Evolutionary conservation across 2,329 filamentous ascomycete genomes (phyloP), one percentile per base, ranked within the genome.

Genomic region (Pseudohalonectria lignicola): DNA sequence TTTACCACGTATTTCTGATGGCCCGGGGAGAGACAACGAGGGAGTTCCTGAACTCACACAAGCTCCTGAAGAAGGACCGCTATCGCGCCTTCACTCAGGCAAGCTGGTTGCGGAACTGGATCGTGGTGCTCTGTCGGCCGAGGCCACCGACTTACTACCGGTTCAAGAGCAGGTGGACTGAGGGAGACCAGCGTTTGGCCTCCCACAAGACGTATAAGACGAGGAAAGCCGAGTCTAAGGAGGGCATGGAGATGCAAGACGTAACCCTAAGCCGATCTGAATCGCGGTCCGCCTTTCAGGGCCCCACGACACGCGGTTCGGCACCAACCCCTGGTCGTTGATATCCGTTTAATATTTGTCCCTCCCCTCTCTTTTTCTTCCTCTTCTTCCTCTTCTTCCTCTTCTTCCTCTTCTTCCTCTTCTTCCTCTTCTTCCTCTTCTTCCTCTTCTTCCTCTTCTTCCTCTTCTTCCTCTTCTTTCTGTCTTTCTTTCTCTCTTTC

Each of bases 1-100:
- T 75, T 17, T 98, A 98, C 56, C 92, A 98, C 60, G 55, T 96
- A 34, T 95, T 94, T 63, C 70, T 98, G 31, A 86, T 93, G 63
- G 82, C 78, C 6, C 74, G 90, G 23, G 92, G 90, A 35, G 90
- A 98, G 65, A 98, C 90, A 1, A 98, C 92, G 1, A 74, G 92
- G 48, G 92, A 98, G 60, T 95, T 94, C 57, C 76, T 98, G 46
- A 94, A 94, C 61, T 88, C 84, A 4, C 86, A 94, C 61, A 96
- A 96, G 59, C 96, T 98, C 56, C 66, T 82, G 45, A 93, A 92
- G 62, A 82, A 82, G 49, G 90, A 98, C 56, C 78, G 92, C 11
- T 93, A 94, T 59, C 72, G 88, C 31, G 86, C 92, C 2, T 98
- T 94, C 50, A 88, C 79, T 2, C 87, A 93, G 53, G 80, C 79